A percentile compares a stretch with the other conserved stretches of the same genome.
phyloP scores from a whole-genome alignment of 1,139 yeast genomes.

The Kodamaea suecica region DNA sequence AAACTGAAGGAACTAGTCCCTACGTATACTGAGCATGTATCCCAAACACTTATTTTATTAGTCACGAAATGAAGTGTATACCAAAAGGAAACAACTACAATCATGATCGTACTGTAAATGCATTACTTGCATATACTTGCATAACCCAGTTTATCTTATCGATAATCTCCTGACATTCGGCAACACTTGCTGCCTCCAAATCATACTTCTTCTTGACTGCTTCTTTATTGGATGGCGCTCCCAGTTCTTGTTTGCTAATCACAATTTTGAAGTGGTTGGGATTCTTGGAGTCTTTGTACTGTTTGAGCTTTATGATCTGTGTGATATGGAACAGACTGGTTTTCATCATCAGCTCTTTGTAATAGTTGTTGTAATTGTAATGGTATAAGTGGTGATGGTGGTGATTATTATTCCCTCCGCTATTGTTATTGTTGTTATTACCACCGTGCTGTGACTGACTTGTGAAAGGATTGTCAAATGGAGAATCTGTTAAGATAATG shows the following conservation, averaged over 20 bases:
- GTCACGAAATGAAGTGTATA: too few relatives aligned
- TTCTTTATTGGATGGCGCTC: conserved; percentile 43
- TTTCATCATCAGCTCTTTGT: conserved; percentile 53
- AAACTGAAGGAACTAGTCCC: too few relatives aligned
- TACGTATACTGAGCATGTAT: too few relatives aligned
- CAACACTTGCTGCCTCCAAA: conserved; percentile 66
- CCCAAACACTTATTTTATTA: too few relatives aligned
- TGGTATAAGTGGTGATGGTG: conserved; percentile 47
- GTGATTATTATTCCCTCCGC: too few relatives aligned
- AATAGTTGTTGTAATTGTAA: conserved; percentile 47
- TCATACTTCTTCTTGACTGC: conserved; percentile 68
- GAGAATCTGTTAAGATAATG: conserved; percentile 50
- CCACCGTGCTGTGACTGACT: conserved; percentile 13
- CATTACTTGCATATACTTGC: conserved; percentile 37
- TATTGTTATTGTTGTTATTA: neutral
- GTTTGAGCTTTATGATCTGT: conserved; percentile 74
- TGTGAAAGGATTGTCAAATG: conserved; percentile 30
- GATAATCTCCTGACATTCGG: conserved; percentile 74
- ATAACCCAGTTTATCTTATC: conserved; percentile 55
- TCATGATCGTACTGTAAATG: neutral
- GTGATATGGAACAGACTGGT: conserved; percentile 86
- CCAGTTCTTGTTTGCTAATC: conserved; percentile 56
- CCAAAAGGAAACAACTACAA: too few relatives aligned
- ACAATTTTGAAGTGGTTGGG: conserved; percentile 82
- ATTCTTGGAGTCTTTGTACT: conserved; percentile 59